Evolutionary conservation across 441 rosid species (phyloP).

Genomic region (Eutrema salsugineum): DNA sequence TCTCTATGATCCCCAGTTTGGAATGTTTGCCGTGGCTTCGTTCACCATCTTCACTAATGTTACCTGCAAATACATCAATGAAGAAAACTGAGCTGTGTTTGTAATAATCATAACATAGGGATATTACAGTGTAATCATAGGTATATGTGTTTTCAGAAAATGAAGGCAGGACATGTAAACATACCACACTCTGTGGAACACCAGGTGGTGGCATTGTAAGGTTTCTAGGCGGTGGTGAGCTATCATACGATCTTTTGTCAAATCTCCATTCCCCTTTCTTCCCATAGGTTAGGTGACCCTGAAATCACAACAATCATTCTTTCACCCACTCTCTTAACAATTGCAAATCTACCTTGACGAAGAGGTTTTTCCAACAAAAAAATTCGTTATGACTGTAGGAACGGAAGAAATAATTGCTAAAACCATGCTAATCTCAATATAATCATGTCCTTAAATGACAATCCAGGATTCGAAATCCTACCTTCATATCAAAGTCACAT

Average conservation of each 20-base stretch:
- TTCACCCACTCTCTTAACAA: background rate
- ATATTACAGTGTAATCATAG: background rate
- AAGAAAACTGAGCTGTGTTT: background rate
- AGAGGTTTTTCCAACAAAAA: background rate
- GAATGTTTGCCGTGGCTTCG: conserved; percentile 82
- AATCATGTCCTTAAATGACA: background rate
- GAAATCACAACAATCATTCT: conserved; percentile 23
- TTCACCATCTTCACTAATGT: conserved; percentile 87
- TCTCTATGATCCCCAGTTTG: conserved; percentile 59
- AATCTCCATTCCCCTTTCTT: conserved; percentile 96
- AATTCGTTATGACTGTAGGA: too few relatives aligned
- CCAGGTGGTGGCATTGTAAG: conserved; percentile 92
- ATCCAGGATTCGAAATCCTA: conserved; percentile 13
- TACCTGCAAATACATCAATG: conserved; percentile 45
- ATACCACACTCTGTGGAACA: conserved; percentile 94
- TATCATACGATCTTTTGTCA: conserved; percentile 81
- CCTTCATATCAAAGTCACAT: conserved; percentile 91
- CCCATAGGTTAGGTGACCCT: conserved; percentile 91
- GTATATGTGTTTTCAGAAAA: background rate
- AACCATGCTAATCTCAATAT: background rate
- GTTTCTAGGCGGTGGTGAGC: conserved; percentile 67
- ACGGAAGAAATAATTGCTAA: background rate
- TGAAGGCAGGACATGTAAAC: conserved; percentile 25
- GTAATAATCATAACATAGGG: background rate
- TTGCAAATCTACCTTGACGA: background rate